These are phyloP conservation scores for Hamiltosporidium tvaerminnensis DNA, from an alignment of 371 early-diverging fungal genomes.

Conservation along the genomic window DNA sequence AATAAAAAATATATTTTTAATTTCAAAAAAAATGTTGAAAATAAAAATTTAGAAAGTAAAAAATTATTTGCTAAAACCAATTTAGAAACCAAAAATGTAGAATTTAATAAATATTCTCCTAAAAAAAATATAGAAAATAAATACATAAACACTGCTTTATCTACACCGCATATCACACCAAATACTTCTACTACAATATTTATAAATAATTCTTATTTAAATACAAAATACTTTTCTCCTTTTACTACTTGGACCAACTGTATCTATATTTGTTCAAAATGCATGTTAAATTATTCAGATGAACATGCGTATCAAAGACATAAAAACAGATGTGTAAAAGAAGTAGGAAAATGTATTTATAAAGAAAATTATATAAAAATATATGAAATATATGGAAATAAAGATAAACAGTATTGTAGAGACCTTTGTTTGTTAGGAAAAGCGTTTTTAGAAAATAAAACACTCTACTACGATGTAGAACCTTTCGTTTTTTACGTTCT, in stretches of 20 bases:
- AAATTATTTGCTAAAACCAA: no score
- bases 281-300: slow-evolving; percentile 20
- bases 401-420: slow-evolving; percentile 67
- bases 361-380: slow-evolving; percentile 13
- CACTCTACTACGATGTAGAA: slow-evolving; percentile 91
- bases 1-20: no score
- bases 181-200: slow-evolving; percentile 2
- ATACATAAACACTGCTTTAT: background rate
- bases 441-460: slow-evolving; percentile 95
- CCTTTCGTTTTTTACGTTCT: slow-evolving; percentile 91
- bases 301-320: slow-evolving; percentile 19
- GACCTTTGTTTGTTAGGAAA: slow-evolving; percentile 87
- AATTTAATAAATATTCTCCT: no score
- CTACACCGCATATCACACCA: background rate
- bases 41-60: no score
- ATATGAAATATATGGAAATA: slow-evolving; percentile 55
- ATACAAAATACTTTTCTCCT: slow-evolving; percentile 13
- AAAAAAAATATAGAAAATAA: background rate
- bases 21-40: no score
- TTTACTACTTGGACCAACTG: slow-evolving; percentile 17
- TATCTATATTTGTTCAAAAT: slow-evolving; percentile 29
- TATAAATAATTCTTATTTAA: slow-evolving; percentile 20
- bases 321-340: slow-evolving; percentile 22
- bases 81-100: no score
- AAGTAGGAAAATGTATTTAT: slow-evolving; percentile 19